Conservation (phyloP, 2,329 filamentous ascomycete genomes). For the Pseudopyrenochaeta lycopersici region DNA sequence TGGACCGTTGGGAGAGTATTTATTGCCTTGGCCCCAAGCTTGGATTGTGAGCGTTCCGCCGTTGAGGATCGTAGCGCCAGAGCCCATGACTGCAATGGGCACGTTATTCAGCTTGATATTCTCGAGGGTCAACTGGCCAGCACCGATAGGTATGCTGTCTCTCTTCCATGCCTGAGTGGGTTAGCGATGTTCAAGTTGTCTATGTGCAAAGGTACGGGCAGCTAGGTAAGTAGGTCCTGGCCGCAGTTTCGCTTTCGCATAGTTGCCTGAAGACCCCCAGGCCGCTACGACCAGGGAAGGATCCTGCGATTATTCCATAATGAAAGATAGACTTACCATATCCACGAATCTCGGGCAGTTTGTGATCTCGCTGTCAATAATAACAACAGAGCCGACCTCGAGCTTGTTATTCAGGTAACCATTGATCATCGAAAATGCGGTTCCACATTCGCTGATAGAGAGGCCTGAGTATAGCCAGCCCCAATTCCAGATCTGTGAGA, state of each 20-base stretch:
- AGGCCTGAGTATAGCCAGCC: conserved; percentile 65
- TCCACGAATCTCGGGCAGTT: conserved; percentile 61
- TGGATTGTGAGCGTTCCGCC: conserved; percentile 46
- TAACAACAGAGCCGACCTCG: conserved; percentile 63
- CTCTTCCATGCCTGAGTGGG: conserved; percentile 38
- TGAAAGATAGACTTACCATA: conserved; percentile 39
- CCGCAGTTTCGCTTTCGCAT: too few species aligned
- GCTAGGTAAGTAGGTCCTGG: neutral
- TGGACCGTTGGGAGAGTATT: conserved; percentile 53
- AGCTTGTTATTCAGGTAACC: conserved; percentile 38
- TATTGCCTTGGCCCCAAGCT: conserved; percentile 48
- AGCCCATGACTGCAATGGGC: conserved; percentile 41
- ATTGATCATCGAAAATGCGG: conserved; percentile 62
- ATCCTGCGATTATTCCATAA: neutral
- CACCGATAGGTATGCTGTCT: conserved; percentile 53
- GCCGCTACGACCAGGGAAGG: too few species aligned
- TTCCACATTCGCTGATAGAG: conserved; percentile 61
- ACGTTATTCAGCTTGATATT: conserved; percentile 57
- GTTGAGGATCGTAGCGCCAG: conserved; percentile 36
- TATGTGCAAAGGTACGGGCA: neutral
- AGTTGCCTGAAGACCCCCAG: neutral
- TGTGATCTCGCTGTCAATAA: conserved; percentile 65
- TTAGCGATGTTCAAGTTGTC: neutral
- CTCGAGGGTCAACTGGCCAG: conserved; percentile 64
- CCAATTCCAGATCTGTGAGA: conserved; percentile 70